Conservation (phyloP, 176 grass and related monocot species). For the Echinochloa phyllopogon region DNA sequence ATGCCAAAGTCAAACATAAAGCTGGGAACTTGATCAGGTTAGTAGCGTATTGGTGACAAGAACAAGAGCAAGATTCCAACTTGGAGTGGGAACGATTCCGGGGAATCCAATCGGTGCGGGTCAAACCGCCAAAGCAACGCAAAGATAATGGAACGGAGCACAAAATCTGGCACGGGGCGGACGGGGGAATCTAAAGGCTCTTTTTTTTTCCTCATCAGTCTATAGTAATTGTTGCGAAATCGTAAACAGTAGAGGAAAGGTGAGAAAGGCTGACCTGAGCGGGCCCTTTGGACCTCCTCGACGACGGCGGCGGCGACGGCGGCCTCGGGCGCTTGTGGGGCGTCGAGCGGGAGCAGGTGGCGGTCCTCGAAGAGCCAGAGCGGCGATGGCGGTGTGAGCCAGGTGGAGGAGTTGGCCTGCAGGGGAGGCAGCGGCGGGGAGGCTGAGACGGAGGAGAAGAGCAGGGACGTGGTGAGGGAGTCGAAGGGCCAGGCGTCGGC, state of each 20-base stretch:
- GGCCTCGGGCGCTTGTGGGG: conserved; percentile 23
- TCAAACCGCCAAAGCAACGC: background rate
- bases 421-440: conserved; percentile 45
- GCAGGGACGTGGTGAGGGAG: conserved; percentile 54
- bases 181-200: background rate
- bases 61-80: conserved; percentile 43
- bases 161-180: conserved; percentile 24
- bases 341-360: conserved; percentile 43
- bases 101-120: conserved; percentile 5
- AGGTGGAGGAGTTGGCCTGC: conserved; percentile 36
- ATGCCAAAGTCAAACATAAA: conserved; percentile 44
- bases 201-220: too few species aligned
- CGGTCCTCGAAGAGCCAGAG: conserved; percentile 77
- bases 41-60: conserved; percentile 11
- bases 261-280: conserved; percentile 48
- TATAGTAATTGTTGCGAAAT: background rate
- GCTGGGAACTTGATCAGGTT: conserved; percentile 20
- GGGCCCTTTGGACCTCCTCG: conserved; percentile 48
- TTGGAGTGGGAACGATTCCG: background rate
- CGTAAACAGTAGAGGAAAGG: background rate
- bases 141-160: conserved; percentile 29
- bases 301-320: conserved; percentile 30
- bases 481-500: conserved; percentile 75
- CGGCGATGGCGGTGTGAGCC: conserved; percentile 62
- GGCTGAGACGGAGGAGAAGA: conserved; percentile 54